Base-by-base conservation (phyloP, 352 stramenopile genomes). In the Hyaloperonospora brassicae region DNA sequence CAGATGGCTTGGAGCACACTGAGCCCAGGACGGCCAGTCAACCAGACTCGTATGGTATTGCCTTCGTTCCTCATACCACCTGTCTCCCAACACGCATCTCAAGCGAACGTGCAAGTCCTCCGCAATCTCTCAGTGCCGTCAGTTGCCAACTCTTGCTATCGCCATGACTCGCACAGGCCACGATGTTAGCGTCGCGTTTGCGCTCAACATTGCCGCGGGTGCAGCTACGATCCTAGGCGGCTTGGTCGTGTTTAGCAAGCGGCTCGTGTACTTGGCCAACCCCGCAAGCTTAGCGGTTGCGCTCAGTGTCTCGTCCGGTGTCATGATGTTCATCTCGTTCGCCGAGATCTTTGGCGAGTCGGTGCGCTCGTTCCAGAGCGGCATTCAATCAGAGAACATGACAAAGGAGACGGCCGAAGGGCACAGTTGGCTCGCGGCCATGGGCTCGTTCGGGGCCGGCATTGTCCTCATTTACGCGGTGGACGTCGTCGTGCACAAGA, bases 281-380 rank as follows among this genome's bases (percentile, higher is more conserved):
- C 63, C 67, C 12, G 14, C 64, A 12, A 76, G 76, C 38, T 96
- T 76, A 76, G 89, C 45, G 71, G 97, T 76, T 80, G 95, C 36
- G 44, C 96, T 64, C 74, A 73, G 64, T 25, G 57, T 93, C 25
- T 83, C 78, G 21, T 78, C 62, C 8, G 79, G 79, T 25, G 76
- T 92, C 12, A 92, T 89, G 81, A 47, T 89, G 47, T 92, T 88
- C 59, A 82, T 89, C 31, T 89, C 79, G 39, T 68, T 93, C 25
- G 68, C 79, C 4, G 76, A 89, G 49, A 75, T 85, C 38, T 80
- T 84, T 23, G 55, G 62, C 24, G 64, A 73, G 40, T 68, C 66
- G 24, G 69, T 73, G 24, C 47, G 75, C 9, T 36, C 65, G 25
- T 59, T 82, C 8, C 61, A 48, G 2, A 36, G 64, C 50, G 70